Evolutionary conservation across 2,329 filamentous ascomycete species (phyloP), one percentile per base, ranked within the genome.

Genomic region (Colletotrichum sublineola): DNA sequence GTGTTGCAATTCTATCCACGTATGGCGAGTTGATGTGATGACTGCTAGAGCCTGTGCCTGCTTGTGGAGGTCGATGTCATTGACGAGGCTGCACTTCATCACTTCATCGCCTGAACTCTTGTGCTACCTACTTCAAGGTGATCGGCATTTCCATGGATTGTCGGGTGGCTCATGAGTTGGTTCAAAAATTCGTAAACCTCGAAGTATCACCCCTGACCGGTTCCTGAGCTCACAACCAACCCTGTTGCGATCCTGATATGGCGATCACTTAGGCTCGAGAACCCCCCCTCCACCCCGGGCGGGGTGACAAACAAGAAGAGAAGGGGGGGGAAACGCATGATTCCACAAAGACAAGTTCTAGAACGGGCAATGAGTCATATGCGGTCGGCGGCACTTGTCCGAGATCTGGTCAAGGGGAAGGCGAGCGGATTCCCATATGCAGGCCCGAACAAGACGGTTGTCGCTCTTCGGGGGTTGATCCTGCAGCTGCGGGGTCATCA

Each of bases 371-470:
- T 68, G 58, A 68, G 65, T 72, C 52, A 63, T 52, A 46, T 33
- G 53, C 24, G 18, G 29, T 24, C 40, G n/a, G 18, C 69, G 58
- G 65, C 29, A 72, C 14, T 68, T 72, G 46, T 20, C 69, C 58
- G 69, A 72, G 24, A 42, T 36, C 36, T 58, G 42, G 14, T 31
- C 33, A 20, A n/a, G 9, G 15, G 33, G 18, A 29, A 50, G 36
- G 60, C 20, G 36, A 46, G 15, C 33, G 44, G 62, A n/a, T 33
- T 18, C 33, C 24, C 24, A 20, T 29, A 42, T 53, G 48, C 18
- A 38, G 56, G 31, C 44, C 36, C 40, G 31, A 52, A 31, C 61
- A 40, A 52, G 31, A 33, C 50, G 24, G 50, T 14, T 15, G 48
- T 24, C 48, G 42, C 50, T 55, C 48, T 31, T 15, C 40, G 31